These are phyloP conservation scores for Candida insectalens DNA, from an alignment of 805 yeast genomes.

Conservation along the genomic window DNA sequence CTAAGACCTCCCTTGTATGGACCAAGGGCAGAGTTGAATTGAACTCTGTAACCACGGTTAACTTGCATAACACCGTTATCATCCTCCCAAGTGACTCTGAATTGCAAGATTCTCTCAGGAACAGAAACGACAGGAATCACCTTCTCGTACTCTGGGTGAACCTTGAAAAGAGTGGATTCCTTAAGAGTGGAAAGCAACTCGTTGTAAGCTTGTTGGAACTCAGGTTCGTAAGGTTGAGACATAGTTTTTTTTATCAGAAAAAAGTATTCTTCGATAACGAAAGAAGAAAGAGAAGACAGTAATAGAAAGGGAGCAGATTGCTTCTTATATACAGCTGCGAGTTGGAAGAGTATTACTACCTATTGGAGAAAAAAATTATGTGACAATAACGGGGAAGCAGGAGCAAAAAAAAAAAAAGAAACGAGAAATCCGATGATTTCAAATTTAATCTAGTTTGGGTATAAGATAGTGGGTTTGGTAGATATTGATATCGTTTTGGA, in stretches of 20 bases:
- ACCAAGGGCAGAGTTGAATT: conserved; percentile 96
- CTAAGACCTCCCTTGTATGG: conserved; percentile 99
- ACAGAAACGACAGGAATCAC: conserved; percentile 84
- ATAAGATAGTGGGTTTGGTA: background rate
- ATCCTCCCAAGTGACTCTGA: conserved; percentile 97
- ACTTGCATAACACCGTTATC: conserved; percentile 88
- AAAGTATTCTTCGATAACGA: background rate
- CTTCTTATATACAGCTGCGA: background rate
- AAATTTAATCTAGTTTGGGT: background rate
- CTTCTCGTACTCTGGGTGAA: conserved; percentile 83
- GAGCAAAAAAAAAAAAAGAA: background rate
- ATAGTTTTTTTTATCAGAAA: conserved; percentile 24
- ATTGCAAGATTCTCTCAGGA: conserved; percentile 94
- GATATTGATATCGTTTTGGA: background rate
- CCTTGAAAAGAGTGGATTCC: conserved; percentile 82
- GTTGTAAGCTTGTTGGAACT: conserved; percentile 96
- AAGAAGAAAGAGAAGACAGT: background rate
- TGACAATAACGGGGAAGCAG: background rate
- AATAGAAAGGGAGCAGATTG: background rate
- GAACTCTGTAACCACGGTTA: conserved; percentile 97
- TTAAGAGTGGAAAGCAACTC: conserved; percentile 83
- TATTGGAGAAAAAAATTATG: background rate
- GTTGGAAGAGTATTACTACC: background rate
- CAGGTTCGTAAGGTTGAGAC: conserved; percentile 92
- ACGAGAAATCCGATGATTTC: background rate